These are phyloP conservation scores for Westerdykella ornata DNA, from an alignment of 2,329 filamentous ascomycete species.

Conservation along the genomic window DNA sequence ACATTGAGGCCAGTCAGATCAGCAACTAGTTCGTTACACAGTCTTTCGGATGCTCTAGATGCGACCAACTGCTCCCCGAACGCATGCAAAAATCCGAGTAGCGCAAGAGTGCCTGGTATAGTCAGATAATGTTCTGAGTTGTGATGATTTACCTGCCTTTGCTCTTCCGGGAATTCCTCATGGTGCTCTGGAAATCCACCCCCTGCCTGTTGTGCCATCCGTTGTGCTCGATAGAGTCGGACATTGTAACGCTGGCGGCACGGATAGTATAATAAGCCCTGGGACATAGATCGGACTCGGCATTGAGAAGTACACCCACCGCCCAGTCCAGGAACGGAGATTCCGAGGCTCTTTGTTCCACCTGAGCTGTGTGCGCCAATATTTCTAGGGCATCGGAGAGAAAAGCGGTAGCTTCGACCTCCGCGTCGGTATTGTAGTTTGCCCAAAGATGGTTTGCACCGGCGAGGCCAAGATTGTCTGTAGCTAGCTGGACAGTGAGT, in stretches of 20 bases:
- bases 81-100: slow-evolving; percentile 45
- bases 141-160: slow-evolving; percentile 10
- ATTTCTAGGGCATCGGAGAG: slow-evolving; percentile 47
- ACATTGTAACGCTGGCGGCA: slow-evolving; percentile 33
- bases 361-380: slow-evolving; percentile 30
- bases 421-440: slow-evolving; percentile 42
- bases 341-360: slow-evolving; percentile 8
- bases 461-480: slow-evolving; percentile 54
- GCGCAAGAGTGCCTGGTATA: slow-evolving; percentile 40
- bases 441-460: slow-evolving; percentile 51
- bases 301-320: slow-evolving; percentile 17
- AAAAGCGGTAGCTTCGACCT: slow-evolving; percentile 49
- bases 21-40: slow-evolving; percentile 56
- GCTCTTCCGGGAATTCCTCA: slow-evolving; percentile 27
- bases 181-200: slow-evolving; percentile 30
- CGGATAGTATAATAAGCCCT: slow-evolving; percentile 40
- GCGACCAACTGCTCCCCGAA: slow-evolving; percentile 45
- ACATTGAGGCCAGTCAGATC: slow-evolving; percentile 52
- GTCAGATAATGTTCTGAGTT: not conserved
- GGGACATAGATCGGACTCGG: slow-evolving; percentile 17
- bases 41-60: slow-evolving; percentile 43
- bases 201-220: slow-evolving; percentile 36
- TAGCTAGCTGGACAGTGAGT: slow-evolving; percentile 51
- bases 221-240: slow-evolving; percentile 38
- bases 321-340: slow-evolving; percentile 24